Evolutionary conservation across 805 yeast genomes (phyloP).

Genomic region (Candida namnaoensis): DNA sequence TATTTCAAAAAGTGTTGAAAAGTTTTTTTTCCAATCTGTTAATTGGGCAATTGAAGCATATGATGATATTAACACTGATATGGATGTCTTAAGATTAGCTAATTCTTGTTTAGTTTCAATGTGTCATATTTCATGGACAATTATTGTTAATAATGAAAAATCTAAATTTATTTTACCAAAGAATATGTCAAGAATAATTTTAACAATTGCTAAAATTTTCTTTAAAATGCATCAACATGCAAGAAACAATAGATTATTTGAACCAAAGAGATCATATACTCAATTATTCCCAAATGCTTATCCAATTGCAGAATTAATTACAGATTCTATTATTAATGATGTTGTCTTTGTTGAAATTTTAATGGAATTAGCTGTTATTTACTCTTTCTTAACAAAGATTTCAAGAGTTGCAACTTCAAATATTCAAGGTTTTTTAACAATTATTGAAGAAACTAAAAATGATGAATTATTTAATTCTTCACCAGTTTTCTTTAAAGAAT

Average conservation of each 20-base stretch:
- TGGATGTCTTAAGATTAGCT: conserved; percentile 58
- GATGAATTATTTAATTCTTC: conserved; percentile 33
- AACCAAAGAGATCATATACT: conserved; percentile 57
- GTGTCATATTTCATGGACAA: conserved; percentile 29
- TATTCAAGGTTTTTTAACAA: conserved; percentile 31
- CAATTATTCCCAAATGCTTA: conserved; percentile 57
- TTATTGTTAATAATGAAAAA: conserved; percentile 21
- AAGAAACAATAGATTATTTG: conserved; percentile 29
- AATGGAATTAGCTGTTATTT: conserved; percentile 59
- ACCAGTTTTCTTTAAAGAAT: conserved; percentile 29
- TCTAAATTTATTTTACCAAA: conserved; percentile 31
- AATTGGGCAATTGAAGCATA: conserved; percentile 54
- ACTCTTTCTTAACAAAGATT: conserved; percentile 44
- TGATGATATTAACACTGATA: conserved; percentile 34
- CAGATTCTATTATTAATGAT: conserved; percentile 69
- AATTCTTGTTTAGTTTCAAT: conserved; percentile 47
- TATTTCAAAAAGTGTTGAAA: conserved; percentile 27
- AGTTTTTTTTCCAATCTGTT: conserved; percentile 37
- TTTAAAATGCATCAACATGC: conserved; percentile 43
- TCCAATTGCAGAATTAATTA: conserved; percentile 57
- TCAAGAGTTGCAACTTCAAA: conserved; percentile 32
- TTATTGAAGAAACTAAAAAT: conserved; percentile 25
- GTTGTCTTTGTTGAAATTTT: conserved; percentile 63
- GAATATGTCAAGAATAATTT: conserved; percentile 42
- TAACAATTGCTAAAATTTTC: conserved; percentile 43